Base-by-base conservation (phyloP, 2,329 filamentous ascomycete genomes). In the Didymellaceae sp. region DNA sequence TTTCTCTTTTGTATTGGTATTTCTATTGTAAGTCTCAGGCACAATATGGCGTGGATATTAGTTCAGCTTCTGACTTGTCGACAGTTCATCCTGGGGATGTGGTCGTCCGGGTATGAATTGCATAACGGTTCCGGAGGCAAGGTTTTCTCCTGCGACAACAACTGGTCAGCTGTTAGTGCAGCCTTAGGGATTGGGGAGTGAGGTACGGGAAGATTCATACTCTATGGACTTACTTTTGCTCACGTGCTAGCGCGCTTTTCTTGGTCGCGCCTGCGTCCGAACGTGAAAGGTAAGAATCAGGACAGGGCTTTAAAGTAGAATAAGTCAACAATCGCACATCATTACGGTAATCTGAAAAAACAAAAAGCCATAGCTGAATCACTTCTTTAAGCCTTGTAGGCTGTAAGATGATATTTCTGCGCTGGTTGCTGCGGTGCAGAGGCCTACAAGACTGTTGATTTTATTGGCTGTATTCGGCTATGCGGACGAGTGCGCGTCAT, bases 1-100 rank as follows among this genome's bases (percentile, higher is more conserved):
- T 26, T 72, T 0, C 71, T 79, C n/a, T 71, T 81, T 13, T 22
- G 59, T 5, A 38, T 70, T n/a, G 69, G 68, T n/a, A 38, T 62
- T 8, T 44, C 57, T 4, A 67, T 72, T 42, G 66, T 67, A 54
- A 59, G 67, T 56, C 9, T 5, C 16, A n/a, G n/a, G n/a, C n/a
- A 3, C n/a, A n/a, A 13, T 16, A 25, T 2, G 4, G 2, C 2
- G 28, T 21, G 8, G 11, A 20, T 11, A 11, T 2, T n/a, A 6
- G n/a, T 18, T 9, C 11, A 9, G 3, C 9, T 6, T 7, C 40
- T 50, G 26, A 58, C 33, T 25, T 14, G 1, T 17, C 22, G 18
- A 9, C 16, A 70, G 66, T 69, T 67, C 25, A 47, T 50, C 24
- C 31, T 69, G 22, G 65, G 68, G 2, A 60, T 71, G 60, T 72